Conservation (phyloP, 176 grass and related monocot genomes). For the Alopecurus myosuroides region DNA sequence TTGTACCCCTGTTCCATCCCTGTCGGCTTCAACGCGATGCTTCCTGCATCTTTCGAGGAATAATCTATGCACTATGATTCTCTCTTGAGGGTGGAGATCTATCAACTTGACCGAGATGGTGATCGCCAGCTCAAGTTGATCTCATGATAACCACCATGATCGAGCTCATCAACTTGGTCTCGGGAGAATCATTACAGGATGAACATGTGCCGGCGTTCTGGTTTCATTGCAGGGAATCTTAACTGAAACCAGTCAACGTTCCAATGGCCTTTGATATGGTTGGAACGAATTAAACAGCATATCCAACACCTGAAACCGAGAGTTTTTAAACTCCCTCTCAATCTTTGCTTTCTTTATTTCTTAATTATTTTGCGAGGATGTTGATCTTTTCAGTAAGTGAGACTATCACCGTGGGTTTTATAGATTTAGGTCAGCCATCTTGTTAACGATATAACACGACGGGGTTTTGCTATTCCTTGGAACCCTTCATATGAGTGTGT, state of each 20-base stretch:
- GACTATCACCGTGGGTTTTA: background rate
- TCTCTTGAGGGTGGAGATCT: background rate
- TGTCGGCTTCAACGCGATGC: constrained; percentile 22
- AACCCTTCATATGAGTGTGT: no score
- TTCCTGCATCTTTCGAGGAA: constrained; percentile 20
- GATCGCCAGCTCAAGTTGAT: background rate
- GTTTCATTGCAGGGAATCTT: background rate
- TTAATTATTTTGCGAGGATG: background rate
- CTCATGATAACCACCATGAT: background rate
- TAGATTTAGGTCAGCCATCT: background rate
- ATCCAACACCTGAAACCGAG: background rate
- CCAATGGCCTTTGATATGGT: background rate
- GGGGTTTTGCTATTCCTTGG: no score
- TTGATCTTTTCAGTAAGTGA: background rate
- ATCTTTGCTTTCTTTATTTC: background rate
- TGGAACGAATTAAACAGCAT: background rate
- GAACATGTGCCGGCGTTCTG: background rate
- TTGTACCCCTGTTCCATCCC: constrained; percentile 35
- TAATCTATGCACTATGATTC: background rate
- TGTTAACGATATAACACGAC: no score
- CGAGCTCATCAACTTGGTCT: background rate
- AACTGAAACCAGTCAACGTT: background rate
- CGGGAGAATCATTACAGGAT: background rate
- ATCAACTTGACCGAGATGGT: background rate
- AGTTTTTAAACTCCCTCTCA: background rate